Base-by-base conservation (phyloP, 2,329 filamentous ascomycete genomes). In the Stemphylium vesicarium region DNA sequence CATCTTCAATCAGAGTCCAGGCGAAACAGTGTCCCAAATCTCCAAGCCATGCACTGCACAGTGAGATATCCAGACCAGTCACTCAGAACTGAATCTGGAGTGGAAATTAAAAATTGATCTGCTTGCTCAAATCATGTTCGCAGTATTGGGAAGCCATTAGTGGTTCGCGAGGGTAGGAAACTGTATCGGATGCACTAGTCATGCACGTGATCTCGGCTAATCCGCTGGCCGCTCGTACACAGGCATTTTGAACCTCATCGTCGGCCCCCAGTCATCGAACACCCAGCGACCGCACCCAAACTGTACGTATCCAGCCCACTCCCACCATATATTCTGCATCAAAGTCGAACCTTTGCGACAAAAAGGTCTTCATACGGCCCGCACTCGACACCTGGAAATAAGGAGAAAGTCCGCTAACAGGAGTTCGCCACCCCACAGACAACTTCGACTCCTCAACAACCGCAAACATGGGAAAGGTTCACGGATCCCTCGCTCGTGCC, bases 401-500 rank as follows among this genome's bases (percentile, higher is more conserved):
- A 40, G 31, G 20, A 42, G 47, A 36, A 50, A 62, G 36, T 59
- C 40, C 59, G 67, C 68, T 70, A 57, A 73, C 61, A 43, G 50
- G 55, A 56, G 51, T 61, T 71, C 74, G 52, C 52, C 65, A 72
- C 73, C 72, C 74, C 67, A 64, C 59, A 64, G 57, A 64, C 53
- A 67, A 60, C 61, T 46, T 55, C 58, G 55, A 54, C 57, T 58
- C 66, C 60, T 64, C 64, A 61, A 63, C 69, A 78, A 74, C 75
- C 79, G 79, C 82, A 82, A 90, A 80, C 81, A 93, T 94, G 90
- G 90, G 90, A 84, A 94, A 94, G 85, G 90, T 94, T 82, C 91
- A 94, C 89, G 91, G 91, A 81, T 95, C 91, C 79, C 89, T 95
- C 82, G 91, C 91, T 81, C 91, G 91, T 92, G 91, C 91, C 84